Evolutionary conservation across 108 stramenopile species (phyloP), one percentile per base, ranked within the genome.

Genomic region (Cyclostephanos invisitatus): DNA sequence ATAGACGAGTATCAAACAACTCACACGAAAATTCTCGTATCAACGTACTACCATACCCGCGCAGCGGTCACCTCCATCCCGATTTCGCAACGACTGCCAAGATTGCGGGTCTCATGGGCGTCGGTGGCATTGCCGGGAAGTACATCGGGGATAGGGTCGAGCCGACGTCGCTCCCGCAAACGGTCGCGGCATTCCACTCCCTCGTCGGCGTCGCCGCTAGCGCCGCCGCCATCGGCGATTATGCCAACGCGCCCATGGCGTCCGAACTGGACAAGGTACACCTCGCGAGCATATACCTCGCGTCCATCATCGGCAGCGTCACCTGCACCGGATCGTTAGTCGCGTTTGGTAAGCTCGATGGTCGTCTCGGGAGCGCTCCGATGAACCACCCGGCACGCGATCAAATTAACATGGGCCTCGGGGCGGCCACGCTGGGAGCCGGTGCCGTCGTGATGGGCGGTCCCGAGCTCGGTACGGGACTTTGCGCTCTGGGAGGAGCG

Each of bases 261-360:
- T 73, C 87, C 7, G 74, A 89, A 27, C 67, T 96, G 60, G 92
- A 94, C 55, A 84, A 83, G 64, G 90, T 93, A 27, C 91, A 93
- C 59, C 79, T 95, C 68, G 85, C 89, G 12, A 88, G 86, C 63
- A 88, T 98, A 50, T 99, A 98, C 84, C 82, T 98, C 49, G 99
- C 97, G 17, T 90, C 94, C 25, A 90, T 95, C 5, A 99, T 98
- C 80, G 99, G 99, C 5, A 85, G 90, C 61, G 94, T 98, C 36
- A 99, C 99, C 7, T 90, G 92, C 62, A 99, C 99, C 12, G 99
- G 99, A 20, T 98, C 97, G 9, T 81, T 99, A 22, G 96, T 98
- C 46, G 98, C 99, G 62, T 99, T 98, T 73, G 99, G 96, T 17
- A 99, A 99, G 86, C 86, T 99, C 2, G 93, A 96, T 69, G 98